Percentiles rank a stretch among this genome's conserved stretches.
phyloP scores from a whole-genome alignment of 495 filamentous ascomycete genomes.

The Terfezia claveryi region DNA sequence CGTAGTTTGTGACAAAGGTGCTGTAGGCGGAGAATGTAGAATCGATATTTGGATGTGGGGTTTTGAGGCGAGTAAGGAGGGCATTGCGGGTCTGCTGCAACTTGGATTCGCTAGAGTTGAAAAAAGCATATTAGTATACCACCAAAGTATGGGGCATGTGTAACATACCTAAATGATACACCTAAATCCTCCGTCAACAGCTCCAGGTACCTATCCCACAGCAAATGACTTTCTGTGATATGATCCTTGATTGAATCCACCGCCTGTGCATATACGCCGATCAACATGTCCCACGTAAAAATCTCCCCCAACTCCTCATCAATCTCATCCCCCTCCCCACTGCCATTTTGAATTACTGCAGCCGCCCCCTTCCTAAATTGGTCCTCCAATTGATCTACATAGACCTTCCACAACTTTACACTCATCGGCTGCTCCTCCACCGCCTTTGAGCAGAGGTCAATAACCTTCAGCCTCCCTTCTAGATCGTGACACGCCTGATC shows the following conservation, averaged over 20 bases:
- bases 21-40: conserved; percentile 68
- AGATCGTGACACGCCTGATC: conserved; percentile 29
- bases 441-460: conserved; percentile 63
- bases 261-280: conserved; percentile 60
- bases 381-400: conserved; percentile 67
- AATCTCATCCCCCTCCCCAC: conserved; percentile 55
- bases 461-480: conserved; percentile 41
- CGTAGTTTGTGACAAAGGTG: conserved; percentile 55
- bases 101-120: conserved; percentile 5
- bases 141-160: conserved; percentile 32
- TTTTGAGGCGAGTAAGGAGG: conserved; percentile 50
- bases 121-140: not conserved
- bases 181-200: conserved; percentile 37
- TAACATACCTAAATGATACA: conserved; percentile 30
- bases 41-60: conserved; percentile 69
- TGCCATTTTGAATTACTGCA: conserved; percentile 18
- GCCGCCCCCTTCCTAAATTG: conserved; percentile 39
- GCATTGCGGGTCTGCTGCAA: conserved; percentile 42
- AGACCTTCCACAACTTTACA: conserved; percentile 65
- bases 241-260: conserved; percentile 59
- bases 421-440: conserved; percentile 66
- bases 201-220: conserved; percentile 69
- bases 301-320: conserved; percentile 43
- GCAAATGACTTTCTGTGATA: conserved; percentile 47
- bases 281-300: conserved; percentile 53